Evolutionary conservation across 805 yeast species (phyloP).

Genomic region (Yarrowia sp.): DNA sequence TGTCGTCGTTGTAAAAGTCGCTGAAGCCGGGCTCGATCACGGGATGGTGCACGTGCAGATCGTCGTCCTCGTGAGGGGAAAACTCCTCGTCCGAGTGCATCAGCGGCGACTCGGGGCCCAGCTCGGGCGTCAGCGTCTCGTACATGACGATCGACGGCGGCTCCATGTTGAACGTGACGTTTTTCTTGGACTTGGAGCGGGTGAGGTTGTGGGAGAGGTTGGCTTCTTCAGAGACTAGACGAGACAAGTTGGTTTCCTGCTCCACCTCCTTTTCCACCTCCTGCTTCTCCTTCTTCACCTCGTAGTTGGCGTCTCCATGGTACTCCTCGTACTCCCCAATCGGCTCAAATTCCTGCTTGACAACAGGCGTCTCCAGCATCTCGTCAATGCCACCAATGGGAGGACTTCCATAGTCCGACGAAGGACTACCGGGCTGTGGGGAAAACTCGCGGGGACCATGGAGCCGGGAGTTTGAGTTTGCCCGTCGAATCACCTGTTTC

Average conservation of each 20-base stretch:
- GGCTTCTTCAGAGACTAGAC: constrained; percentile 12
- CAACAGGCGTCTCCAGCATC: background rate
- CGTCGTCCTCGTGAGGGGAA: constrained; percentile 23
- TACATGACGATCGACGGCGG: constrained; percentile 34
- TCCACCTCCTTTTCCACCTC: background rate
- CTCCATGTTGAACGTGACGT: constrained; percentile 36
- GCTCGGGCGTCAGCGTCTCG: constrained; percentile 34
- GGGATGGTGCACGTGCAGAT: constrained; percentile 17
- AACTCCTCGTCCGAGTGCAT: constrained; percentile 22
- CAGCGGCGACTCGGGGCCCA: constrained; percentile 25
- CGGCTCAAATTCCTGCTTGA: constrained; percentile 18
- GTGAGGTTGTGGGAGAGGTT: constrained; percentile 23
- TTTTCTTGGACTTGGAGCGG: constrained; percentile 37
- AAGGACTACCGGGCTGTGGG: constrained; percentile 32
- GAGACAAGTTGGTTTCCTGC: background rate
- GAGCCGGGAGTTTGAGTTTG: constrained; percentile 26
- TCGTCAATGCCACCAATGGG: constrained; percentile 14
- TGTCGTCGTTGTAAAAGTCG: constrained; percentile 34
- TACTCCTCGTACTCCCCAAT: constrained; percentile 9
- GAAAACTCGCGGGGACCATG: constrained; percentile 35
- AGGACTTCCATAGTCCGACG: constrained; percentile 24
- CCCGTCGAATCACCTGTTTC: constrained; percentile 23
- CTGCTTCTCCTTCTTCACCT: background rate
- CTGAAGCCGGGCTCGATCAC: constrained; percentile 24
- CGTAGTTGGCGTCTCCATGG: constrained; percentile 9